Base-by-base conservation (phyloP, 1,139 yeast genomes). In the Pichia sp. region DNA sequence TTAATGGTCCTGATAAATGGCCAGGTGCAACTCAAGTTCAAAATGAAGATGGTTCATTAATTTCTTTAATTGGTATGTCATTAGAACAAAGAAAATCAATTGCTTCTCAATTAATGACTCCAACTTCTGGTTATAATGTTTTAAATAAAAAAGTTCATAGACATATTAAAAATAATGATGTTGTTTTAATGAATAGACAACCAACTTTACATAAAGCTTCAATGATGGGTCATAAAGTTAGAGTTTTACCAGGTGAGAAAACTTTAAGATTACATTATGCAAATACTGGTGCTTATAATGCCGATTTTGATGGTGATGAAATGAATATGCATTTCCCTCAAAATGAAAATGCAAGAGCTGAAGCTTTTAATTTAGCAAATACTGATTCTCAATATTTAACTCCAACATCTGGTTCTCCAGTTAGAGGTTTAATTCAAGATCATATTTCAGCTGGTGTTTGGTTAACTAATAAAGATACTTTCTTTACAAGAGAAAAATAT, bases 271-370 rank as follows among this genome's bases (percentile, higher is more conserved):
- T 94, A 66, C 99, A 94, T 67, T 94, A 94, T 66, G 98, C 99
- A 56, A 94, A 94, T 65, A 94, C 98, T 40, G 97, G 97, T 70
- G 97, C 98, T 43, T 59, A 60, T 47, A 94, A 92, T 66, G 98
- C 98, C 36, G 99, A 94, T 77, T 94, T 94, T 61, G 99, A 94
- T 70, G 99, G 99, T 72, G 99, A 94, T 69, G 99, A 94, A 72
- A 94, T 94, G 99, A 94, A 94, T 65, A 85, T 94, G 97, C 99
- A 94, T 70, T 92, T 94, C 74, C 99, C 99, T 29, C 99, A 94
- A 70, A 90, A 87, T 66, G 97, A 92, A 70, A 87, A 87, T 58
- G 98, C 98, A 12, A 82, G 92, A 60, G 94, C 98, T 28, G 99
- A 94, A 70, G 98, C 98, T 4, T 73, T 87, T 60, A 78, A 87